Conservation (phyloP, 164 flowering plant species). For the Nelumbo lutea region DNA sequence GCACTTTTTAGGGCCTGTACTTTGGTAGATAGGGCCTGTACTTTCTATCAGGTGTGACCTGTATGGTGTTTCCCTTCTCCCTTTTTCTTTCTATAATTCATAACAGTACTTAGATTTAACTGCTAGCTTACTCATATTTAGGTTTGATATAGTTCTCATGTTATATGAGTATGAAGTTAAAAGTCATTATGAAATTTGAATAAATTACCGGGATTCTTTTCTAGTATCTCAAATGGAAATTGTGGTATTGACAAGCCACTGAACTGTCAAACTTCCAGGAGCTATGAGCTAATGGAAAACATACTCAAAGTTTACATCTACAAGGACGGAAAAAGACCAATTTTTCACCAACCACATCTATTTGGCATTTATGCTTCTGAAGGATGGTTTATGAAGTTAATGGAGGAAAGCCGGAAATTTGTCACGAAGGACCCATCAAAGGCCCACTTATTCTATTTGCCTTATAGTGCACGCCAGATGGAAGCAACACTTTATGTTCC, state of each 20-base stretch:
- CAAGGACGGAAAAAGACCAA: not conserved
- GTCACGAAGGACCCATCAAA: not conserved
- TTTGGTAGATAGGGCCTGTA: no score
- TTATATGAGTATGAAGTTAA: not conserved
- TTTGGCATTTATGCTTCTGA: not conserved
- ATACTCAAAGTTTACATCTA: slow-evolving; percentile 1
- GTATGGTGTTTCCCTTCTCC: no score
- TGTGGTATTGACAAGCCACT: not conserved
- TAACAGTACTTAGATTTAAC: not conserved
- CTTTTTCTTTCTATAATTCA: no score
- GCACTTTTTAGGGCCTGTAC: no score
- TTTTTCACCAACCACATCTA: not conserved
- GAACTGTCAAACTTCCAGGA: not conserved
- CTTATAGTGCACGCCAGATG: not conserved
- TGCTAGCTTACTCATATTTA: not conserved
- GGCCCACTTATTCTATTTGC: not conserved
- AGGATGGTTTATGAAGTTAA: slow-evolving; percentile 1
- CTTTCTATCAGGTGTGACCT: no score
- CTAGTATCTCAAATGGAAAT: not conserved
- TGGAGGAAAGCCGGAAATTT: not conserved
- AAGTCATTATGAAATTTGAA: not conserved
- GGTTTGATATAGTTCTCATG: not conserved
- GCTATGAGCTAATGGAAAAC: not conserved
- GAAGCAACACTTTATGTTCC: not conserved
- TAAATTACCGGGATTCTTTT: not conserved